phyloP scores from a whole-genome alignment of 352 stramenopile species.

The Globisporangium parvum region DNA sequence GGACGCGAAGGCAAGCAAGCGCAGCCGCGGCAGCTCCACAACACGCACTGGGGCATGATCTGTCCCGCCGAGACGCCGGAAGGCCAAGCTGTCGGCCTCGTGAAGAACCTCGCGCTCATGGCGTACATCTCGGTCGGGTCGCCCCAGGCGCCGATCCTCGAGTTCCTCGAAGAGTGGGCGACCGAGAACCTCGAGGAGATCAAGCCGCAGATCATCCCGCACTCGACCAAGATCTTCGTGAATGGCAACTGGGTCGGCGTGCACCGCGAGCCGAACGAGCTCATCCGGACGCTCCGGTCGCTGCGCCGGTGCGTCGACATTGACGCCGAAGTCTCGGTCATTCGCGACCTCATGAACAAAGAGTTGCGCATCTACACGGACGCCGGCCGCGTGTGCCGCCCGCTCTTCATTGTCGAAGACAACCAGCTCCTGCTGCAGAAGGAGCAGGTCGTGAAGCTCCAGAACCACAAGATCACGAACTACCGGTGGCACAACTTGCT shows the following conservation, averaged over 20 bases:
- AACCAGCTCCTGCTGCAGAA: slow-evolving; percentile 96
- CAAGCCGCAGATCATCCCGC: slow-evolving; percentile 95
- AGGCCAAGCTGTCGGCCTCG: slow-evolving; percentile 92
- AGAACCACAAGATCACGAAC: slow-evolving; percentile 87
- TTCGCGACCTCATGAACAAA: slow-evolving; percentile 97
- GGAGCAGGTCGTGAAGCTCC: slow-evolving; percentile 95
- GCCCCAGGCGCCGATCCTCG: slow-evolving; percentile 93
- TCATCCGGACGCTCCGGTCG: slow-evolving; percentile 93
- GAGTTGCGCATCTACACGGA: slow-evolving; percentile 99
- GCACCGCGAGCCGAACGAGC: slow-evolving; percentile 95
- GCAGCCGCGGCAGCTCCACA: slow-evolving; percentile 99
- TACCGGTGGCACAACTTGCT: slow-evolving; percentile 86
- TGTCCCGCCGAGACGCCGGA: slow-evolving; percentile 96
- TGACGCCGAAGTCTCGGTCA: slow-evolving; percentile 97
- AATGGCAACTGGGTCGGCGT: slow-evolving; percentile 99
- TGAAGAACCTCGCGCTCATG: slow-evolving; percentile 99
- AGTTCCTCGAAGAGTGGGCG: slow-evolving; percentile 98
- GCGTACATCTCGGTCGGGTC: slow-evolving; percentile 96
- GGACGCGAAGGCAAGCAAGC: slow-evolving; percentile 98
- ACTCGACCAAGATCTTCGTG: slow-evolving; percentile 99
- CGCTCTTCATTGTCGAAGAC: slow-evolving; percentile 98
- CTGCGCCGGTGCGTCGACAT: slow-evolving; percentile 97
- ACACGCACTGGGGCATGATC: slow-evolving; percentile 99
- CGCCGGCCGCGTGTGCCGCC: slow-evolving; percentile 97
- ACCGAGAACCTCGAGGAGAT: slow-evolving; percentile 98